phyloP scores from a whole-genome alignment of 148 eudicot species.

The Cornus florida region DNA sequence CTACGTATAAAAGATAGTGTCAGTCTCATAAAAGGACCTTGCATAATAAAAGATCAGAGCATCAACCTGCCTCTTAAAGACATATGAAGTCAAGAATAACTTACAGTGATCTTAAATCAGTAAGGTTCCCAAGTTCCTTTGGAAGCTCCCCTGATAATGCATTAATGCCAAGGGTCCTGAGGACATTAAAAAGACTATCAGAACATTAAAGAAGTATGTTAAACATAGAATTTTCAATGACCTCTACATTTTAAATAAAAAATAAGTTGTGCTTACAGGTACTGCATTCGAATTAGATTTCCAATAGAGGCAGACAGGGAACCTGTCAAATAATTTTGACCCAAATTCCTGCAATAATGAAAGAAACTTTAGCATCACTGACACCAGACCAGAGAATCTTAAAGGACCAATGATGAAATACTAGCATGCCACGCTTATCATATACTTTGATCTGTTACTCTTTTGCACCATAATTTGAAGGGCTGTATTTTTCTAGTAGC shows the following conservation, averaged over 20 bases:
- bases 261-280: conserved; percentile 41
- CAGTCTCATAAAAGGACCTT: not conserved
- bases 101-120: conserved; percentile 59
- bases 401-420: not conserved
- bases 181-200: not conserved
- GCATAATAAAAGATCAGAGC: not conserved
- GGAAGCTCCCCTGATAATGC: conserved; percentile 72
- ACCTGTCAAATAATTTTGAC: conserved; percentile 68
- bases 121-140: conserved; percentile 60
- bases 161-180: conserved; percentile 64
- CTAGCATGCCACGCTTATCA: not conserved
- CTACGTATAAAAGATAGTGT: not conserved
- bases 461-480: not conserved
- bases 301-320: conserved; percentile 66
- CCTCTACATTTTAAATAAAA: not conserved
- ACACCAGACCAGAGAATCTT: not conserved
- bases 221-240: not conserved
- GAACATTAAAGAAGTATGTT: not conserved
- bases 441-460: not conserved
- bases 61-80: conserved; percentile 2
- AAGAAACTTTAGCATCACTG: conserved; percentile 12
- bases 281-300: conserved; percentile 66
- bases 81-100: conserved; percentile 10
- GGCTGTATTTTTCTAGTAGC: not conserved
- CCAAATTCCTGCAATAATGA: conserved; percentile 44